These are phyloP conservation scores for Erythrophleum fordii DNA, from an alignment of 306 rosid species.

Conservation along the genomic window DNA sequence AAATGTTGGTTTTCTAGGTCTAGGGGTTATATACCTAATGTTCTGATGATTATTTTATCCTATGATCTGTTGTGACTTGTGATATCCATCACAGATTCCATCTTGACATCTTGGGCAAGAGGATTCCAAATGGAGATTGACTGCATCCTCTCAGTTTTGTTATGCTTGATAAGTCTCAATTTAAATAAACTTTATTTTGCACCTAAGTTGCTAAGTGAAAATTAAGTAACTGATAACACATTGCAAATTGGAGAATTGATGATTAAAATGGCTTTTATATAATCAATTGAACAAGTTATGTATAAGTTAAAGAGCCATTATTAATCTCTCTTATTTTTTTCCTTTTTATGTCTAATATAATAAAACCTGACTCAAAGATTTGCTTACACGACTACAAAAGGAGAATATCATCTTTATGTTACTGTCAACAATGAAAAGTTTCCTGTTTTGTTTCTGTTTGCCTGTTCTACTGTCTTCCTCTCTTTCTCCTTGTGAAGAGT, in stretches of 20 bases:
- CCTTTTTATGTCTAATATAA: conserved; percentile 12
- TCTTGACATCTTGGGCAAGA: conserved; percentile 17
- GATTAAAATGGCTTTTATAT: not conserved
- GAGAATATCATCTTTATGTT: conserved; percentile 4
- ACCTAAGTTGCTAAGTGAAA: not conserved
- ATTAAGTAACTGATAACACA: not conserved
- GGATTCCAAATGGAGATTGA: not conserved
- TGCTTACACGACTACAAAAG: conserved; percentile 20
- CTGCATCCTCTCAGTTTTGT: not conserved
- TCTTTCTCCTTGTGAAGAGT: conserved; percentile 13
- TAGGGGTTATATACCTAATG: not conserved
- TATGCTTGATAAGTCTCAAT: conserved; percentile 6
- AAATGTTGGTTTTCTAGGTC: not conserved
- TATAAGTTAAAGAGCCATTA: conserved; percentile 21
- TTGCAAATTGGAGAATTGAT: conserved; percentile 24
- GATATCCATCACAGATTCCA: too few relatives aligned
- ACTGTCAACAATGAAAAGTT: not conserved
- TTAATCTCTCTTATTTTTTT: not conserved
- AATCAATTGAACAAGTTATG: conserved; percentile 22
- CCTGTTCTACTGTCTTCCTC: not conserved
- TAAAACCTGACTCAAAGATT: conserved; percentile 12
- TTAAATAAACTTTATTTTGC: not conserved
- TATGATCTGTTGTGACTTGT: not conserved
- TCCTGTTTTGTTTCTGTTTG: not conserved
- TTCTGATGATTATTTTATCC: not conserved